Base-by-base conservation (phyloP, 2,329 filamentous ascomycete species). In the Xenoacremonium recifei region DNA sequence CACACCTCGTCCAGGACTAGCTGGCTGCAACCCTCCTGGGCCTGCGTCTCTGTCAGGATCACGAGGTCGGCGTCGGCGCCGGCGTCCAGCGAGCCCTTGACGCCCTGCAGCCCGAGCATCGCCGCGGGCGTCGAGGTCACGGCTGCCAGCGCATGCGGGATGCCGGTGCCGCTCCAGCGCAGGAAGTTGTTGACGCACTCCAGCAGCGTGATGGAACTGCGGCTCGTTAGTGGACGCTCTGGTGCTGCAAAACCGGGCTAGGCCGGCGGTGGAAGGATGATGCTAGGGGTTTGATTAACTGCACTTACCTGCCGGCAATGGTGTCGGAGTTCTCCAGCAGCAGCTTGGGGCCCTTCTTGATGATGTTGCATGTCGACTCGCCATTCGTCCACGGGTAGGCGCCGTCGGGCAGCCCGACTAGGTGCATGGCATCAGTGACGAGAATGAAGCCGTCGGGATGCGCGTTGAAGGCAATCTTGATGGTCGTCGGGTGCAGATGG, bases 361-460 rank as follows among this genome's bases (percentile, higher is more conserved):
- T 66, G 50, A 85, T 81, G 25, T 69, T 72, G 49, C 75, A 75
- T 34, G 73, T 73, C 19, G 68, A 67, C 42, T 78, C 75, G 6
- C 80, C 80, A 55, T 96, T 95, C 5, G 83, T 91, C 89, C 89
- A 95, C 48, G 85, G 79, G 61, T 96, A 95, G 3, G 80, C 76
- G 3, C 91, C 91, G 57, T 96, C 90, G 0, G 87, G 85, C 40
- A 95, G 73, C 1, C 91, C 91, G 16, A 88, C 84, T 13, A 95
- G 76, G 53, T 88, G 84, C 89, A 95, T 95, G 5, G 90, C 90
- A 64, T 96, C 91, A 0, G 91, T 96, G 33, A 96, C 90, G 5
- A 96, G 79, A 46, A 96, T 86, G 57, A 93, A 84, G 1, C 91
- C 91, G 4, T 84, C 78, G 0, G 89, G 89, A 59, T 96, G 88